Evolutionary conservation across 169 alveolate species (phyloP), one percentile per base, ranked within the genome.

Genomic region (Theileria annulata): DNA sequence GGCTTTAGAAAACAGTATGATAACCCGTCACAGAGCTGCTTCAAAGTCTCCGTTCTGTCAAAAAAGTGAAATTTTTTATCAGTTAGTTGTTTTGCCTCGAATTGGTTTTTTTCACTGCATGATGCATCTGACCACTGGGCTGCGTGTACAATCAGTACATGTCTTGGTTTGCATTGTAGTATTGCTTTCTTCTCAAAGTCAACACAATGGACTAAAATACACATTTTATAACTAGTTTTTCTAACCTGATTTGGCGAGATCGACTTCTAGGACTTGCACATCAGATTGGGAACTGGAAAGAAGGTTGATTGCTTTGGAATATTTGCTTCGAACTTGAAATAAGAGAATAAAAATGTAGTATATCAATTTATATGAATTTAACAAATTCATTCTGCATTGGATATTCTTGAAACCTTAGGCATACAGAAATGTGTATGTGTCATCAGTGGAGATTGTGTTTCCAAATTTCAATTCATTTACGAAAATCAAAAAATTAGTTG

Each of bases 1-100:
- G 88, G 88, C 56, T 67, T 58, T 27, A 81, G 78, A 33, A 81
- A 49, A 48, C 88, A 81, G 70, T 66, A 63, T 77, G 73, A 71
- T 2, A 81, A 72, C 17, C 88, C 88, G 12, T 72, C 49, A 66
- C 88, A 81, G 4, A 70, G 51, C 64, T 35, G 58, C 37, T 15
- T 25, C 30, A 81, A 37, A 27, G 68, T 79, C 33, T 75, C 37
- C 27, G 85, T 75, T 72, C 88, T 81, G 27, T 60, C 70, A 30
- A 81, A 75, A 23, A 56, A 56, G 33, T 21, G 66, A 56, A 13
- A 56, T 8, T 19, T 56, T 4, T 25, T 56, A 1, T 15, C 31
- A 21, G 33, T 56, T 25, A 15, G 9, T 56, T 56, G 66, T 15
- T 25, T 25, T 8, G 27, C 31, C 15, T 19, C 33, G 42, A 17